These are phyloP conservation scores for Dissophora globulifera DNA, from an alignment of 192 early-diverging fungal species.

Conservation along the genomic window DNA sequence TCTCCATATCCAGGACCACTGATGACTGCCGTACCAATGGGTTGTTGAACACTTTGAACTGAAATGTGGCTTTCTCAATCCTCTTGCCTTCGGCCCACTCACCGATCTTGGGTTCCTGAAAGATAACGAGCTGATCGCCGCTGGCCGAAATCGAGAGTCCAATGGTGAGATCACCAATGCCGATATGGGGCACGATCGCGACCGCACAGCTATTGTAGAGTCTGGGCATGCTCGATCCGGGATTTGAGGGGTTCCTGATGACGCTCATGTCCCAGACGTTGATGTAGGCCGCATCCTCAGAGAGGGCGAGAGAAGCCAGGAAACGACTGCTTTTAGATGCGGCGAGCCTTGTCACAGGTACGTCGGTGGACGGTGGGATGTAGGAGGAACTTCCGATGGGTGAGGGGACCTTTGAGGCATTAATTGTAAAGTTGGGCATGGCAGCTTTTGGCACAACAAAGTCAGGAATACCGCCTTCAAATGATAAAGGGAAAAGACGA, in stretches of 20 bases:
- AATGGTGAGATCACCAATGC: constrained; percentile 24
- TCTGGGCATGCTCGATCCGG: constrained; percentile 4
- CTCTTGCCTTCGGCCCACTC: constrained; percentile 30
- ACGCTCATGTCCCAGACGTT: constrained; percentile 35
- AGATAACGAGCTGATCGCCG: constrained; percentile 35
- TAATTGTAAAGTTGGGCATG: constrained; percentile 27
- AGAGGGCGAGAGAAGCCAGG: constrained; percentile 18
- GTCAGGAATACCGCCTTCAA: constrained; percentile 16
- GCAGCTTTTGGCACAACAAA: constrained; percentile 15
- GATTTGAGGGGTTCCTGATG: constrained; percentile 25
- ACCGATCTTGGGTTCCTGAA: constrained; percentile 43
- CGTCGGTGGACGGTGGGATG: background rate
- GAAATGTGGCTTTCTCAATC: constrained; percentile 19
- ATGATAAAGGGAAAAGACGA: background rate
- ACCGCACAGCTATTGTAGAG: constrained; percentile 16
- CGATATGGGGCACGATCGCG: constrained; percentile 2
- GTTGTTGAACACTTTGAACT: constrained; percentile 38
- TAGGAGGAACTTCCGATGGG: background rate
- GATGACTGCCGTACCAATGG: constrained; percentile 23
- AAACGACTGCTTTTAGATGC: constrained; percentile 19
- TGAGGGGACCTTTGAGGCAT: constrained; percentile 4
- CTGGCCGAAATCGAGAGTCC: constrained; percentile 26
- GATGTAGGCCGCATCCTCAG: constrained; percentile 16
- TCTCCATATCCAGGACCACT: constrained; percentile 14
- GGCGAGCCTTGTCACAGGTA: constrained; percentile 16